Evolutionary conservation across 1,284 basidiomycete genomes (phyloP).

Genomic region (Pterulicium gracile): DNA sequence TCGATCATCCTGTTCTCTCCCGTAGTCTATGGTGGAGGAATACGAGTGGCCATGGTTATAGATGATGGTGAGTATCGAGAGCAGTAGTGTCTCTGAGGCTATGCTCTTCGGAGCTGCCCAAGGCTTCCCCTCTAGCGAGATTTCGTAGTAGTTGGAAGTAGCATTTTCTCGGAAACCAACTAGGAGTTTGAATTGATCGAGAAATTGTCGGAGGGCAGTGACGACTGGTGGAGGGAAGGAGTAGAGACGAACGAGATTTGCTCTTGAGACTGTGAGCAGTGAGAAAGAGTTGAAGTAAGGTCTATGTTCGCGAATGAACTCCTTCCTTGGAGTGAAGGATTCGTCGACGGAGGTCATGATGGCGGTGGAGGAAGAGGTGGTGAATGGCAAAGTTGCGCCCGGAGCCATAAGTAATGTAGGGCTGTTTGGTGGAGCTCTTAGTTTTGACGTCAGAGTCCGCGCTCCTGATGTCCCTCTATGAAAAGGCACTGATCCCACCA

Average conservation of each 20-base stretch:
- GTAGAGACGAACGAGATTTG: slow-evolving; percentile 54
- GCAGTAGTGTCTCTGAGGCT: slow-evolving; percentile 53
- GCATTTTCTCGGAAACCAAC: slow-evolving; percentile 42
- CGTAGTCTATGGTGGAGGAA: slow-evolving; percentile 65
- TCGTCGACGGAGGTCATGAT: not conserved
- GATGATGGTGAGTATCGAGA: slow-evolving; percentile 53
- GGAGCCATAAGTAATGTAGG: too few species aligned
- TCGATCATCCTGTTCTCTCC: slow-evolving; percentile 62
- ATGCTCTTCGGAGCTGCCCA: slow-evolving; percentile 60
- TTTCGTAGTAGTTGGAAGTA: slow-evolving; percentile 52
- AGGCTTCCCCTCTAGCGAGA: slow-evolving; percentile 54
- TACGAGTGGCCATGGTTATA: slow-evolving; percentile 53
- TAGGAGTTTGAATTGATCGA: slow-evolving; percentile 37
- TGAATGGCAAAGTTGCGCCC: too few species aligned
- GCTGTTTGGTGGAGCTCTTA: not conserved
- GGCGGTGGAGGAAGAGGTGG: too few species aligned
- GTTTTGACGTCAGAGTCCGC: too few species aligned
- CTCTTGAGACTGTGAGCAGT: slow-evolving; percentile 53
- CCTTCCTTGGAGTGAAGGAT: slow-evolving; percentile 51
- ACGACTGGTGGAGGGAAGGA: slow-evolving; percentile 48
- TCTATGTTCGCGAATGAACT: slow-evolving; percentile 50
- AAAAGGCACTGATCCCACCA: too few species aligned
- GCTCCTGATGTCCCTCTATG: too few species aligned
- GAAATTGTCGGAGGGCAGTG: slow-evolving; percentile 37
- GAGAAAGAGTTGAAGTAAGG: slow-evolving; percentile 48